Evolutionary conservation across 2,329 filamentous ascomycete species (phyloP), one percentile per base, ranked within the genome.

Genomic region (Grosmannia serpens): DNA sequence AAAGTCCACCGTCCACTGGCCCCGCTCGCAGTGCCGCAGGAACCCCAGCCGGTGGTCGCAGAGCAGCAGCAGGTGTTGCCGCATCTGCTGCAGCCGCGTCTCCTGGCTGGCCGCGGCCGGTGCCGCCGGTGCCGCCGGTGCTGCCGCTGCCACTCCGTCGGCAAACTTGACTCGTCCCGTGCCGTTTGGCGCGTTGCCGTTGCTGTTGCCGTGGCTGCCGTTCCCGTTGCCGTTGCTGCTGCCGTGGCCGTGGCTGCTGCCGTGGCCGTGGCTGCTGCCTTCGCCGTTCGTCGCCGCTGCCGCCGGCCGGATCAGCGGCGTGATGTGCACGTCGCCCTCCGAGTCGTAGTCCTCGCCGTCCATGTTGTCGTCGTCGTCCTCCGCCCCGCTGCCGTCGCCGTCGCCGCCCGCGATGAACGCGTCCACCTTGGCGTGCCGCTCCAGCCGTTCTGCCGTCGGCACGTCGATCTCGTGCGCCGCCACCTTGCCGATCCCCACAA

Each of bases 1-100:
- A 68, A 94, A 95, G 66, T 96, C 86, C 6, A 97, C 83, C 0
- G 84, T 86, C 89, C 91, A 99, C 66, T 88, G 84, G 35, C 86
- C 85, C 27, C 81, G 79, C 35, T 86, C 84, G 63, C 83, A 83
- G 67, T 87, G 85, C 24, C 82, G 81, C 56, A 89, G 75, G 64
- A 94, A 91, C 1, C 78, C 74, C 70, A 83, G 77, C 61, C 82
- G 79, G 71, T 88, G 86, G 65, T 89, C 84, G 17, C 84, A 78
- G 9, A 95, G 78, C 1, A 91, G 72, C 4, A 85, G 73, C n/a
- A 92, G 79, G 69, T 94, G 89, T 61, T 86, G 83, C 58, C 87
- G 82, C 69, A 91, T 79, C 61, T 83, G 78, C 46, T 78, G 75
- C 52, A 85, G 67, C 46, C 80, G 77, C 57, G 74, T 76, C 24